phyloP scores from a whole-genome alignment of 2,329 filamentous ascomycete species.

The Botrytis cinerea region DNA sequence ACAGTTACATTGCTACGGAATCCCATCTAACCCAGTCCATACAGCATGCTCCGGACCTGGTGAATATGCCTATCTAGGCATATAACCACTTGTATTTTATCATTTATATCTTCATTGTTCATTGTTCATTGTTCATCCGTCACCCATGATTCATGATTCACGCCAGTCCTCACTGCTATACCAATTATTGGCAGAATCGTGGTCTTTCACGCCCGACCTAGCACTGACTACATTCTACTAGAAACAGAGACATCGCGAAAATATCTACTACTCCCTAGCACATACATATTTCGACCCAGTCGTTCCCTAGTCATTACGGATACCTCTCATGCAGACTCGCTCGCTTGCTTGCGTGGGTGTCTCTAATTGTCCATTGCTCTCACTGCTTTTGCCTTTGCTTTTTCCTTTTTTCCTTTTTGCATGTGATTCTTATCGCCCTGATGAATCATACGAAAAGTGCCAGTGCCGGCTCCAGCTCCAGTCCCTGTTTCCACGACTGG shows the following conservation, averaged over 20 bases:
- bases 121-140: too few relatives aligned
- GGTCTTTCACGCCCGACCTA: neutral
- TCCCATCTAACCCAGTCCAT: neutral
- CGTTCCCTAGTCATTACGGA: constrained; percentile 4
- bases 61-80: too few relatives aligned
- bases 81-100: too few relatives aligned
- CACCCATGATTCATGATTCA: neutral
- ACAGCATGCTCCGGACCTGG: too few relatives aligned
- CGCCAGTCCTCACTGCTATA: neutral
- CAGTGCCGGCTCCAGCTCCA: neutral
- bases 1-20: neutral
- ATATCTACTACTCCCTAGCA: neutral
- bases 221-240: neutral
- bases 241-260: neutral
- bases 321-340: neutral
- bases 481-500: too few relatives aligned
- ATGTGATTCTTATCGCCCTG: constrained; percentile 7
- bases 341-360: neutral
- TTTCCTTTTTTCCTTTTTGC: neutral
- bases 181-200: constrained; percentile 7
- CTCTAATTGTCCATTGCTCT: neutral
- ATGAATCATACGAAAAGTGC: neutral
- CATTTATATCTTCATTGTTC: neutral
- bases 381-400: neutral
- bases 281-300: neutral